A percentile compares a stretch with the other conserved stretches of the same genome.
Conservation (phyloP, 2,329 filamentous ascomycete species). For the Triangularia verruculosa region DNA sequence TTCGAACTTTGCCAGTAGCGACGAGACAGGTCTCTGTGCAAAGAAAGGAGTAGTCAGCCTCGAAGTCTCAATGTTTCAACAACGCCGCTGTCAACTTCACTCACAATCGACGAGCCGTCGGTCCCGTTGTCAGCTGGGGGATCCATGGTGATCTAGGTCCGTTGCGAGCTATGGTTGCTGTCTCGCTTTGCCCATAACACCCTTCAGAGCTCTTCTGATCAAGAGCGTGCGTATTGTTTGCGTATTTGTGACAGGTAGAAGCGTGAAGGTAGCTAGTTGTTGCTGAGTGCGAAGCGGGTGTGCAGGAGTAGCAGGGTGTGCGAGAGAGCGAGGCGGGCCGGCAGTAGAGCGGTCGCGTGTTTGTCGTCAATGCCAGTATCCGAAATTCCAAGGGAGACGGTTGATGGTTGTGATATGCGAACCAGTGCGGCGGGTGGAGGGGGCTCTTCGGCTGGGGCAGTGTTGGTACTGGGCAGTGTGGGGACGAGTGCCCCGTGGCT, state of each 20-base stretch:
- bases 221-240: conserved; percentile 23
- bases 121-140: conserved; percentile 54
- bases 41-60: conserved; percentile 28
- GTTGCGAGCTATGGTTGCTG: conserved; percentile 23
- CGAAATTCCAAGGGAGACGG: conserved; percentile 13
- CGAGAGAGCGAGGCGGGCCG: neutral
- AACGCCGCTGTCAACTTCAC: conserved; percentile 29
- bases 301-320: neutral
- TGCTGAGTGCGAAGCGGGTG: conserved; percentile 7
- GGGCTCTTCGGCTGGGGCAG: conserved; percentile 11
- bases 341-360: neutral
- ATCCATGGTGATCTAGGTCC: conserved; percentile 39
- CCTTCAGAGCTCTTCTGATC: conserved; percentile 28
- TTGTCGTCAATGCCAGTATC: conserved; percentile 8
- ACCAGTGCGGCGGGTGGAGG: conserved; percentile 12
- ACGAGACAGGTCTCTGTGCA: conserved; percentile 73
- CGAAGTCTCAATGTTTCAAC: neutral
- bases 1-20: conserved; percentile 76
- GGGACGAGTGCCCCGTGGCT: conserved; percentile 2
- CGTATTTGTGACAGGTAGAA: neutral
- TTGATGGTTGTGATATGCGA: conserved; percentile 6
- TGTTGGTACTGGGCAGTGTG: conserved; percentile 2
- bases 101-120: conserved; percentile 73
- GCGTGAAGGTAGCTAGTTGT: too few relatives aligned
- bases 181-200: conserved; percentile 34